phyloP scores from a whole-genome alignment of 352 stramenopile species.

The Globisporangium canariense region DNA sequence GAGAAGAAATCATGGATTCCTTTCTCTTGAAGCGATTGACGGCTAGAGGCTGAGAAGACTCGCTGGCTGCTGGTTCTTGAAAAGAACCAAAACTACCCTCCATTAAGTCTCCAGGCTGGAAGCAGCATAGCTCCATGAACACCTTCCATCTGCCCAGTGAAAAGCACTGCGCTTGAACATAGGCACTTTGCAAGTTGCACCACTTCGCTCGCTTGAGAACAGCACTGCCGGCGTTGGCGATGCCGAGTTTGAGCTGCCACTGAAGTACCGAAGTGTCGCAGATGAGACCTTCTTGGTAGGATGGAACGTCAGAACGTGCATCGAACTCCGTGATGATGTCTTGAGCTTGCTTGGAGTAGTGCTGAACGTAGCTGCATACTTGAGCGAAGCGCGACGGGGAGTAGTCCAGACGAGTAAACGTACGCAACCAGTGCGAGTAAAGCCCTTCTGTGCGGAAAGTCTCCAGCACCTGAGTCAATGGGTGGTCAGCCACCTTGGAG shows the following conservation, averaged over 20 bases:
- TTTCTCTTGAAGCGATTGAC: slow-evolving; percentile 43
- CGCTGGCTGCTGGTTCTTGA: not conserved
- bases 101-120: slow-evolving; percentile 27
- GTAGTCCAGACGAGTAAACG: slow-evolving; percentile 65
- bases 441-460: slow-evolving; percentile 58
- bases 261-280: slow-evolving; percentile 21
- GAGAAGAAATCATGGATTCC: slow-evolving; percentile 72
- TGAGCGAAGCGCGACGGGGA: slow-evolving; percentile 23
- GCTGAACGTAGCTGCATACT: slow-evolving; percentile 19
- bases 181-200: slow-evolving; percentile 51
- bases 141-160: slow-evolving; percentile 55
- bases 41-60: slow-evolving; percentile 5
- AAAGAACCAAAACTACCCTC: not conserved
- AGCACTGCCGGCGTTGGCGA: not conserved
- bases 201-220: slow-evolving; percentile 42
- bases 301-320: slow-evolving; percentile 17
- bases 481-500: slow-evolving; percentile 29
- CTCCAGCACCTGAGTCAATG: slow-evolving; percentile 46
- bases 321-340: slow-evolving; percentile 12
- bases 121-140: slow-evolving; percentile 69
- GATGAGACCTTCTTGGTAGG: slow-evolving; percentile 21
- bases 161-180: slow-evolving; percentile 50
- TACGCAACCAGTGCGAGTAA: slow-evolving; percentile 65
- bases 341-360: slow-evolving; percentile 17
- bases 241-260: slow-evolving; percentile 20